Base-by-base conservation (phyloP, 306 rosid species). In the Cucumis melo region DNA sequence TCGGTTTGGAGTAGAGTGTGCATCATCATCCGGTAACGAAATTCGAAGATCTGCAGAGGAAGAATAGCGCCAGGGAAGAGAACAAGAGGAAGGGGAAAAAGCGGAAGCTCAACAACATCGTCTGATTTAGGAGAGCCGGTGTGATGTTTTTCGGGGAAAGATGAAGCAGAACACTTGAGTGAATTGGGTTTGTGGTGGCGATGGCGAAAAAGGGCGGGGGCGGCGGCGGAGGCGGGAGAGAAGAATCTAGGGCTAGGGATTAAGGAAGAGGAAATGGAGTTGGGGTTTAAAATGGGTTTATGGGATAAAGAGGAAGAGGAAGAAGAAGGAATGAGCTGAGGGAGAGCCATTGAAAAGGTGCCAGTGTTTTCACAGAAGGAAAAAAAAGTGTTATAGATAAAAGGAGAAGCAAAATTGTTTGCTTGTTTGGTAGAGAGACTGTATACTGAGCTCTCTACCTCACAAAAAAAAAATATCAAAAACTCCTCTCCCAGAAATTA, bases 11-110 rank as follows among this genome's bases (percentile, higher is more conserved):
- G 96, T 54, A 95, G 93, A 5, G 97, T 92, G 85, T 95, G 99
- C 99, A 92, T 95, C 99, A 95, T 95, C 81, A 94, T 89, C 24
- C 99, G 91, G 89, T 94, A 94, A 4, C 99, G 96, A 83, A 94
- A 90, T 88, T 94, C 99, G 73, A 94, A 94, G 96, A 94, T 94
- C 93, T 94, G 98, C 32, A 95, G 67, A 4, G 99, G 99, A 17
- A 95, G 92, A 38, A 92, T 89, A 0, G 99, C 98, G 41, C 99
- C 99, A 1, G 99, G 99, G 84, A 95, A 95, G 77, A 95, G 97
- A 1, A 95, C 98, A 0, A 95, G 82, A 1, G 98, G 97, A 5
- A 95, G 85, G 4, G 99, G 99, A 29, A 95, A 95, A 7, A 95
- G 88, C 1, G 99, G 99, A 41, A 95, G 96, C 80, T 95, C 98